Conservation (phyloP, 768 basidiomycete genomes). For the Dentipellis sp. region DNA sequence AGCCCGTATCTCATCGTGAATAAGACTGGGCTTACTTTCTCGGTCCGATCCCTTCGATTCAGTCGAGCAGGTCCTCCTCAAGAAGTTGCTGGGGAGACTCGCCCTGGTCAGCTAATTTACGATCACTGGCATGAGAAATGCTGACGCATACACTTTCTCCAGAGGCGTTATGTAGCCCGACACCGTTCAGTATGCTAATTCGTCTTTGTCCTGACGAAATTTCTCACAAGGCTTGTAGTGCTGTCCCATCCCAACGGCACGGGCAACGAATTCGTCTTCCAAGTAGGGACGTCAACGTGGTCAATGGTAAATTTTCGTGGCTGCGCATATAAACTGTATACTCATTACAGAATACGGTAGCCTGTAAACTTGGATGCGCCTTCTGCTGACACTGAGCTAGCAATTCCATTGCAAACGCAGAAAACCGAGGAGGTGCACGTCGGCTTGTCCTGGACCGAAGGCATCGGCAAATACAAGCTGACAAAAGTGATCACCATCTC, state of each 20-base stretch:
- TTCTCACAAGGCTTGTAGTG: slow-evolving; percentile 36
- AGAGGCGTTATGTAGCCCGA: slow-evolving; percentile 38
- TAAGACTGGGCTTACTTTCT: slow-evolving; percentile 84
- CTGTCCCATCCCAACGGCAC: slow-evolving; percentile 75
- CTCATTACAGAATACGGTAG: slow-evolving; percentile 24
- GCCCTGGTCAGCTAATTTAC: slow-evolving; percentile 36
- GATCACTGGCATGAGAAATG: neutral
- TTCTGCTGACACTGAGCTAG: slow-evolving; percentile 78
- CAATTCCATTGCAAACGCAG: slow-evolving; percentile 53
- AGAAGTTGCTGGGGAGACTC: slow-evolving; percentile 79
- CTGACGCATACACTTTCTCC: neutral
- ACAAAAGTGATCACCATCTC: slow-evolving; percentile 88
- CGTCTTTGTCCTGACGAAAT: neutral
- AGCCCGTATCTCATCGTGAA: slow-evolving; percentile 86
- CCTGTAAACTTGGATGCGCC: slow-evolving; percentile 88
- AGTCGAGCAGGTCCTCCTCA: slow-evolving; percentile 54
- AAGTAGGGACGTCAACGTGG: slow-evolving; percentile 77
- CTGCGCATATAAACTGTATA: neutral
- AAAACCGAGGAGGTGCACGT: slow-evolving; percentile 64
- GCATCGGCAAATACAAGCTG: slow-evolving; percentile 94
- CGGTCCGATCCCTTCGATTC: slow-evolving; percentile 41
- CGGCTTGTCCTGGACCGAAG: slow-evolving; percentile 89
- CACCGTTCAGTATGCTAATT: slow-evolving; percentile 72
- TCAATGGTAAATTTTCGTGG: slow-evolving; percentile 51
- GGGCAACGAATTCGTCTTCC: slow-evolving; percentile 78